Percentiles rank a stretch among this genome's conserved stretches.
These are phyloP conservation scores for Porogramme epimiltina DNA, from an alignment of 1,284 basidiomycete species.

Conservation along the genomic window DNA sequence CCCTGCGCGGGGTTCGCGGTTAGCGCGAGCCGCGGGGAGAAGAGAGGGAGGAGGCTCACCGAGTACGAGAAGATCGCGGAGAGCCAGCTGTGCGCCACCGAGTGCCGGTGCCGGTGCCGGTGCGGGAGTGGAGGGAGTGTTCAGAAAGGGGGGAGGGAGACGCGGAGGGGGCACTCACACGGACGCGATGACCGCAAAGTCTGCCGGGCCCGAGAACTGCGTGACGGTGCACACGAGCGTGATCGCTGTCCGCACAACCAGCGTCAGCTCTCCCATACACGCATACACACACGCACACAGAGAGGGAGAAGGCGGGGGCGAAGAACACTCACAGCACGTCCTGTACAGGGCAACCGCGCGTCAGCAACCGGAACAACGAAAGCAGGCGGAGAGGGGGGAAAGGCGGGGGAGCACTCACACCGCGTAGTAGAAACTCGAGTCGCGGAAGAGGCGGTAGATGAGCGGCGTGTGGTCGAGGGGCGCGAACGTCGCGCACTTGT, in stretches of 20 bases:
- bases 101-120: too few relatives aligned
- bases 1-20: constrained; percentile 1
- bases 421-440: constrained; percentile 15
- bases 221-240: constrained; percentile 12
- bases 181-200: not conserved
- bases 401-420: constrained; percentile 8
- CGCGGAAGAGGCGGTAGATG: constrained; percentile 18
- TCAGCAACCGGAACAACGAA: not conserved
- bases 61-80: constrained; percentile 18
- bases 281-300: not conserved
- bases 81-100: constrained; percentile 15
- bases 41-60: constrained; percentile 1
- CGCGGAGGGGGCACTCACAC: constrained; percentile 6
- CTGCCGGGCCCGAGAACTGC: not conserved
- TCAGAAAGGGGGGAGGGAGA: not conserved
- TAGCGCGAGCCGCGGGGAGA: not conserved
- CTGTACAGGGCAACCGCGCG: not conserved
- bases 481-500: constrained; percentile 19
- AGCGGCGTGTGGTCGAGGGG: constrained; percentile 16
- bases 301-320: too few relatives aligned
- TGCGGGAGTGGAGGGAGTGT: not conserved
- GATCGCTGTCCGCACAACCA: constrained; percentile 1
- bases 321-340: constrained; percentile 8
- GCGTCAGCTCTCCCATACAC: too few relatives aligned
- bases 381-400: not conserved